Evolutionary conservation across 305 asterid genomes (phyloP).

Genomic region (Rubia balearica): DNA sequence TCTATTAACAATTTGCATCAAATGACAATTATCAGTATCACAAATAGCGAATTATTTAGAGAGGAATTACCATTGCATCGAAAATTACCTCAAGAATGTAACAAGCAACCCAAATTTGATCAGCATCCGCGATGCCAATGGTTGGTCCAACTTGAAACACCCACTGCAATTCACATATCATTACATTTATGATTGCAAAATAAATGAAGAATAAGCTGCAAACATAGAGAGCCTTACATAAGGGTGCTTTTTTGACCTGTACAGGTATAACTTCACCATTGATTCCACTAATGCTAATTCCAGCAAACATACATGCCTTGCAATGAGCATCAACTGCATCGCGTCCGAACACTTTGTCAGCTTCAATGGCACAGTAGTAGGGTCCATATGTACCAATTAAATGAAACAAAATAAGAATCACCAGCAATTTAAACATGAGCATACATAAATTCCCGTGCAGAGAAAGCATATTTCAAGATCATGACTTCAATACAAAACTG

Average conservation of each 20-base stretch:
- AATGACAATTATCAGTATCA: neutral
- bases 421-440: neutral
- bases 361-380: slow-evolving; percentile 83
- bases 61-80: neutral
- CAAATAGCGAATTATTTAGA: neutral
- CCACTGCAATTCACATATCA: slow-evolving; percentile 39
- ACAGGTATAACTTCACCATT: slow-evolving; percentile 98
- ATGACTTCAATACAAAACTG: neutral
- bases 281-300: slow-evolving; percentile 82
- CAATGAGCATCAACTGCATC: slow-evolving; percentile 85
- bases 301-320: slow-evolving; percentile 88
- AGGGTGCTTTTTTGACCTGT: slow-evolving; percentile 37
- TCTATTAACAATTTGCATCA: slow-evolving; percentile 32
- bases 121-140: slow-evolving; percentile 78
- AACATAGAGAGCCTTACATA: neutral
- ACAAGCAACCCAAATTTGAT: slow-evolving; percentile 85
- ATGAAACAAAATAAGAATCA: neutral
- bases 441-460: no score
- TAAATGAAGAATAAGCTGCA: neutral
- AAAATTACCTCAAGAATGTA: slow-evolving; percentile 71
- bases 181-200: neutral
- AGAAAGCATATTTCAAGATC: neutral
- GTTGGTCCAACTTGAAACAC: slow-evolving; percentile 95
- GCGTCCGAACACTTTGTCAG: slow-evolving; percentile 87
- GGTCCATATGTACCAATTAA: slow-evolving; percentile 50